Percentiles rank a stretch among this genome's conserved stretches.
Evolutionary conservation across 2,329 filamentous ascomycete species (phyloP).

Genomic region (Aspergillus uvarum): DNA sequence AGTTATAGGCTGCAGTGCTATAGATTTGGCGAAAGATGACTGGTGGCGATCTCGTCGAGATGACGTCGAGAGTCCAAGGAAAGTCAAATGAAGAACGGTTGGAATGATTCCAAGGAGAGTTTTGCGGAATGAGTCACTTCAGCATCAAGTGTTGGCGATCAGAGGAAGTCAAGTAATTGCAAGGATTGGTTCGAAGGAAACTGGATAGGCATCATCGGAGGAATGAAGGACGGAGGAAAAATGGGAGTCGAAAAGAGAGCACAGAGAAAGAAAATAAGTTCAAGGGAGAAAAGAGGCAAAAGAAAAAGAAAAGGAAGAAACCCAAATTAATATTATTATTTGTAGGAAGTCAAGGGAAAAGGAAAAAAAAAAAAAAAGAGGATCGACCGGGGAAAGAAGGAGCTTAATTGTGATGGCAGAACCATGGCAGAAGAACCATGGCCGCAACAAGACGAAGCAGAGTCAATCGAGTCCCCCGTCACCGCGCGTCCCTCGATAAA

Average conservation of each 20-base stretch:
- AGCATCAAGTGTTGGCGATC: neutral
- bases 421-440: constrained; percentile 7
- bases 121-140: neutral
- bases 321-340: neutral
- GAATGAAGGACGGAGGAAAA: constrained; percentile 2
- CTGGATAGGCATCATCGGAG: neutral
- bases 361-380: constrained; percentile 7
- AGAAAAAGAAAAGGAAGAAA: neutral
- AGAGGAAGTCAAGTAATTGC: neutral
- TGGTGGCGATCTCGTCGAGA: constrained; percentile 15
- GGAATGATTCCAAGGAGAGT: neutral
- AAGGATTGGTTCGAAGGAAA: neutral
- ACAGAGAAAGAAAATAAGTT: constrained; percentile 3
- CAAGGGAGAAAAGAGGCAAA: neutral
- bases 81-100: neutral
- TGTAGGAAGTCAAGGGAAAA: constrained; percentile 5
- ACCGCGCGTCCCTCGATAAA: neutral
- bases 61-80: constrained; percentile 7
- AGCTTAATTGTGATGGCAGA: constrained; percentile 16
- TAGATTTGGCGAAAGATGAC: neutral
- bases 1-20: neutral
- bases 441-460: neutral
- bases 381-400: constrained; percentile 9
- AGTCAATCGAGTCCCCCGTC: neutral
- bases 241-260: neutral